Percentiles rank a stretch among this genome's conserved stretches.
These are phyloP conservation scores for Claviceps monticola DNA, from an alignment of 2,329 filamentous ascomycete genomes.

Conservation along the genomic window DNA sequence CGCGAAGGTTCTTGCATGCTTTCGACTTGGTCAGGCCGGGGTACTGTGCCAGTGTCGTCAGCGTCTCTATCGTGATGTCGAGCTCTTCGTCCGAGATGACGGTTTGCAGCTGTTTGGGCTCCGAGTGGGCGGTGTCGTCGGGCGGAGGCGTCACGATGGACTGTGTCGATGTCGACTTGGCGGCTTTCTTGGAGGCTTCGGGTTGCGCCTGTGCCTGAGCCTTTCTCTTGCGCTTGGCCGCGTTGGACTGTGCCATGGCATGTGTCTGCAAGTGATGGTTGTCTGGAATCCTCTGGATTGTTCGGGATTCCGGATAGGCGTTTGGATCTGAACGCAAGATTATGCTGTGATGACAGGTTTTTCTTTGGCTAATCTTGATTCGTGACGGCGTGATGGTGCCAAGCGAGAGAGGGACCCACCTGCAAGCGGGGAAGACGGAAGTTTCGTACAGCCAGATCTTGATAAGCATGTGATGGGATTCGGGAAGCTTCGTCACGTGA, in stretches of 20 bases:
- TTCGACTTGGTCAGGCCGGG: conserved; percentile 54
- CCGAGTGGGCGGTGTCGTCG: conserved; percentile 18
- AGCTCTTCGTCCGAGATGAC: conserved; percentile 51
- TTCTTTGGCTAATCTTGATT: no score
- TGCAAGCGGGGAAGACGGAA: no score
- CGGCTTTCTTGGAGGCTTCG: conserved; percentile 22
- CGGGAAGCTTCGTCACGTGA: no score
- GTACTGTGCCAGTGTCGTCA: conserved; percentile 42
- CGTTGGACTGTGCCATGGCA: conserved; percentile 21
- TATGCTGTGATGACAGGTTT: no score
- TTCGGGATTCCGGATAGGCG: no score
- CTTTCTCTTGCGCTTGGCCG: conserved; percentile 31
- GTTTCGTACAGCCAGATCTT: no score
- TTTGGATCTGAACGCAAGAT: neutral
- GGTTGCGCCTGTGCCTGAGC: conserved; percentile 20
- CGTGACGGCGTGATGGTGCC: no score
- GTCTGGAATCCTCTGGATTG: no score
- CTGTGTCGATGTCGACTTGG: conserved; percentile 17
- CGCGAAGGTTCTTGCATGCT: conserved; percentile 50
- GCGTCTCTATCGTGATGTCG: conserved; percentile 52
- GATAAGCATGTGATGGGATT: no score
- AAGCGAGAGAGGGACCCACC: no score
- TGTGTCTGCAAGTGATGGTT: neutral
- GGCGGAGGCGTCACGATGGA: conserved; percentile 21
- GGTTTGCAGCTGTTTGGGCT: conserved; percentile 36